A percentile compares a stretch with the other conserved stretches of the same genome.
phyloP scores from a whole-genome alignment of 805 yeast genomes.

The Candida ortonii region DNA sequence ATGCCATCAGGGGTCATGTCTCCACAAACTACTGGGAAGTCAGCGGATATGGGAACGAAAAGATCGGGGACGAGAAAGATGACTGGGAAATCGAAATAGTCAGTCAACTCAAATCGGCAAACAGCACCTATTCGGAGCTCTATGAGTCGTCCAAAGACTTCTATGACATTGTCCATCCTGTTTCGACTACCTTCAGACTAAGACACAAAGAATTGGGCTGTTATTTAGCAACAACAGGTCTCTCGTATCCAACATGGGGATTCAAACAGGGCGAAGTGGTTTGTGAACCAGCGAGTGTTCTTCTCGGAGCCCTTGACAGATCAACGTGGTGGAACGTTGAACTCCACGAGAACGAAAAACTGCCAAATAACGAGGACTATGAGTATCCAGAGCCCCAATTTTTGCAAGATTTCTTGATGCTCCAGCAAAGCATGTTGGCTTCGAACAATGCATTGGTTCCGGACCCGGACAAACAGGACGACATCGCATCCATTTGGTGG shows the following conservation, averaged over 20 bases:
- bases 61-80: conserved; percentile 68
- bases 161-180: conserved; percentile 60
- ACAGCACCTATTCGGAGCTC: conserved; percentile 22
- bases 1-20: conserved; percentile 62
- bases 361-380: conserved; percentile 35
- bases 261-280: conserved; percentile 92
- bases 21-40: conserved; percentile 51
- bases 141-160: conserved; percentile 40
- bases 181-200: conserved; percentile 79
- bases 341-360: conserved; percentile 53
- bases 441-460: conserved; percentile 81
- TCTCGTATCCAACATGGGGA: conserved; percentile 91
- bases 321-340: conserved; percentile 82
- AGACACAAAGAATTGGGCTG: conserved; percentile 69
- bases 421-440: conserved; percentile 80
- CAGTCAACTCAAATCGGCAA: conserved; percentile 44
- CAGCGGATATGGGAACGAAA: conserved; percentile 67
- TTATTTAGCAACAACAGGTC: conserved; percentile 82
- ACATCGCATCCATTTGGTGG: conserved; percentile 75
- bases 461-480: conserved; percentile 67
- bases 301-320: conserved; percentile 40
- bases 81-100: conserved; percentile 74
- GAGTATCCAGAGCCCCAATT: conserved; percentile 51
- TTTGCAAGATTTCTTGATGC: conserved; percentile 63
- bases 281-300: conserved; percentile 49